Evolutionary conservation across 305 asterid genomes (phyloP).

Genomic region (Solanum hybrid): DNA sequence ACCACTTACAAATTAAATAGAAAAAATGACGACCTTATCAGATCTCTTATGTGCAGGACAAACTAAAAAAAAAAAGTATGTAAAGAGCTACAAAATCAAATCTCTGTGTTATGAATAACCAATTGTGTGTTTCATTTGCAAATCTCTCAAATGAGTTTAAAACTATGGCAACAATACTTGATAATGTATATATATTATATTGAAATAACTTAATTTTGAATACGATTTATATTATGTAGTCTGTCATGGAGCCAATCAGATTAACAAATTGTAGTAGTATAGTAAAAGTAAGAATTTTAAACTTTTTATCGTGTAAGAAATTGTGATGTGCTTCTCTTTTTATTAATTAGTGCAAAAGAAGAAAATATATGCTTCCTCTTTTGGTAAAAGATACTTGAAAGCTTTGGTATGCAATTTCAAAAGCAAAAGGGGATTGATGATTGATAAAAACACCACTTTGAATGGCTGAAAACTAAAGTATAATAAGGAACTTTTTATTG

Average conservation of each 20-base stretch:
- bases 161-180: not conserved
- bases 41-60: not conserved
- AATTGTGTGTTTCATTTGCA: not conserved
- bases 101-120: not conserved
- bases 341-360: not conserved
- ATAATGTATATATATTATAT: not conserved
- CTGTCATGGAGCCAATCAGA: not conserved
- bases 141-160: not conserved
- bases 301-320: not conserved
- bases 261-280: not conserved
- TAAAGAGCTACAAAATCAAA: not conserved
- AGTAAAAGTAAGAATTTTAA: not conserved
- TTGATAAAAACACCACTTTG: not conserved
- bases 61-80: not conserved
- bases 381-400: not conserved
- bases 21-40: not conserved
- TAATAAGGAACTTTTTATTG: not conserved
- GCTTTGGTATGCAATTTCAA: not conserved
- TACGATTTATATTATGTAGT: not conserved
- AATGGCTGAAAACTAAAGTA: not conserved
- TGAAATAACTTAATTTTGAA: not conserved
- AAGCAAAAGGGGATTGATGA: not conserved
- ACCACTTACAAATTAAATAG: not conserved
- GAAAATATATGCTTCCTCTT: not conserved
- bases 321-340: not conserved